Conservation (phyloP, 148 eudicot genomes). For the Chenopodium quinoa region DNA sequence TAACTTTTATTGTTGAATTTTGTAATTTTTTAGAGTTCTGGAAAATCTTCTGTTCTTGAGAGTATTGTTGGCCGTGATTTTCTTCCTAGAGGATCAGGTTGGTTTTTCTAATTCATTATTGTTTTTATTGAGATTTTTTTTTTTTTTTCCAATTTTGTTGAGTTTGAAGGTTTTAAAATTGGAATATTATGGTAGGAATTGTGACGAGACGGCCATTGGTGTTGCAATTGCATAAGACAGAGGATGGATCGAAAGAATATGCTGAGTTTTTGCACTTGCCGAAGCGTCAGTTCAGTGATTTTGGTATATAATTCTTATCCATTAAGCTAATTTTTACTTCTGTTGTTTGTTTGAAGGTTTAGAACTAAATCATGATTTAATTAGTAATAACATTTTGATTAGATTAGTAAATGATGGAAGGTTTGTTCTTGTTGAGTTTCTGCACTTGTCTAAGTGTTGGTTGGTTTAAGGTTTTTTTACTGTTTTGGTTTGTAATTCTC, state of each 20-base stretch:
- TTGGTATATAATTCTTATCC: conserved; percentile 39
- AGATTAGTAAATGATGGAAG: background rate
- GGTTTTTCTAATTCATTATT: conserved; percentile 9
- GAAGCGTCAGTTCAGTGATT: conserved; percentile 67
- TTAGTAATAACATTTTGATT: background rate
- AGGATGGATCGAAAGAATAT: conserved; percentile 69
- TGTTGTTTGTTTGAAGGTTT: background rate
- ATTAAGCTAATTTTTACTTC: background rate
- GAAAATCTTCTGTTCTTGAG: conserved; percentile 92
- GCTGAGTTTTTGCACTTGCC: conserved; percentile 93
- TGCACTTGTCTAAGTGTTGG: too few relatives aligned
- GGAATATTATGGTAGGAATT: conserved; percentile 52
- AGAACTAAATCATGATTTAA: background rate
- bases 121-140: background rate
- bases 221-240: conserved; percentile 81
- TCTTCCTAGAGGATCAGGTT: conserved; percentile 97
- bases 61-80: conserved; percentile 95
- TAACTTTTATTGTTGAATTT: background rate
- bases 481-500: background rate
- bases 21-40: conserved; percentile 65
- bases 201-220: conserved; percentile 95
- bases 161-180: background rate
- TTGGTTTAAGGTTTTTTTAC: too few relatives aligned
- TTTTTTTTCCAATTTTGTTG: background rate
- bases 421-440: background rate